Conservation (phyloP, 768 basidiomycete genomes). For the Collybia mongolica region DNA sequence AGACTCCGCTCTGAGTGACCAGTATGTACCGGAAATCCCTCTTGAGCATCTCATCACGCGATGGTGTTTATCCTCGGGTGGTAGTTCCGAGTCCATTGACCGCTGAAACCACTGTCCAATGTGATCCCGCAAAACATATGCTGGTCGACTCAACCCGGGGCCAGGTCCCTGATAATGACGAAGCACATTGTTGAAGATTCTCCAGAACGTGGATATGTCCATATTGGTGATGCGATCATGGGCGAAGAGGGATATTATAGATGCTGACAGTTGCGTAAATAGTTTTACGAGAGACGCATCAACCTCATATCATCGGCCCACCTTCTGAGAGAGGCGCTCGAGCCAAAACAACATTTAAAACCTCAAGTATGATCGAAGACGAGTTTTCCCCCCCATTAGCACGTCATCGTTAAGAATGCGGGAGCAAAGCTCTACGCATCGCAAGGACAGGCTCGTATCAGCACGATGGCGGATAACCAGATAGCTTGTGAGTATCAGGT, state of each 20-base stretch:
- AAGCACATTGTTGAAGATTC: background rate
- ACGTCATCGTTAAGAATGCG: background rate
- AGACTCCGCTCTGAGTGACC: background rate
- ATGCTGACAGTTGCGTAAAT: background rate
- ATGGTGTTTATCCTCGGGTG: background rate
- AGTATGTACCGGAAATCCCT: background rate
- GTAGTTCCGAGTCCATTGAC: background rate
- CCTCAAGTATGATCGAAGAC: background rate
- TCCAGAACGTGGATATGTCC: background rate
- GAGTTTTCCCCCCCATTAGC: background rate
- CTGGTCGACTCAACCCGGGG: background rate
- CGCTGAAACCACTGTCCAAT: background rate
- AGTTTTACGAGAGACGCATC: background rate
- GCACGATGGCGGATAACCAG: constrained; percentile 1
- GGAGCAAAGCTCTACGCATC: constrained; percentile 1
- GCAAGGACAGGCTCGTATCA: background rate
- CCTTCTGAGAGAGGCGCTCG: background rate
- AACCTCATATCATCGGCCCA: too few relatives aligned
- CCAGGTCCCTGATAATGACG: background rate
- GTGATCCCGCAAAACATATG: background rate
- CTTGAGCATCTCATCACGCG: background rate
- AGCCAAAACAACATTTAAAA: background rate
- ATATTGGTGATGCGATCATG: background rate
- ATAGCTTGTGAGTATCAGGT: constrained; percentile 4
- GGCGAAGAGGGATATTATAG: background rate